Evolutionary conservation across 768 basidiomycete species (phyloP).

Genomic region (Pleurotus ostreatus): DNA sequence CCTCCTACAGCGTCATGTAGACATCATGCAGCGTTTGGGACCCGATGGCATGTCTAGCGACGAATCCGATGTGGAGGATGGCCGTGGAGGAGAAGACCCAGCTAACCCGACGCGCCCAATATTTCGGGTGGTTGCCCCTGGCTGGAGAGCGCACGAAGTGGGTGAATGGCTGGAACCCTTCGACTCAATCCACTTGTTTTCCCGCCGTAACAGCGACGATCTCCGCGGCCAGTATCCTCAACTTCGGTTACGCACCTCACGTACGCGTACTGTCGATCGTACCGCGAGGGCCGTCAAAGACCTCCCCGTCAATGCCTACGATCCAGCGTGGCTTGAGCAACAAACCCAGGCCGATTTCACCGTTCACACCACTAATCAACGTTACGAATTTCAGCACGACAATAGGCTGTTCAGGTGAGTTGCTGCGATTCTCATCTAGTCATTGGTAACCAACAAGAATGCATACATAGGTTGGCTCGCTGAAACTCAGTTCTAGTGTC

Average conservation of each 20-base stretch:
- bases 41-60: no score
- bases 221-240: constrained; percentile 5
- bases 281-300: constrained; percentile 8
- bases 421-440: no score
- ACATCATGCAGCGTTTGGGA: no score
- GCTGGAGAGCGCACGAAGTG: constrained; percentile 14
- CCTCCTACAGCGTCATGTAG: no score
- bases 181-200: constrained; percentile 13
- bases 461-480: no score
- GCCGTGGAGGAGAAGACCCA: not conserved
- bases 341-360: not conserved
- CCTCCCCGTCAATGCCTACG: constrained; percentile 16
- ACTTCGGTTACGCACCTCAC: constrained; percentile 4
- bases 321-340: constrained; percentile 10
- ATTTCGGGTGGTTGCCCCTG: constrained; percentile 11
- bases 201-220: constrained; percentile 3
- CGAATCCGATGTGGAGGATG: not conserved
- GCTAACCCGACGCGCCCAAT: not conserved
- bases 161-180: constrained; percentile 16
- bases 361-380: not conserved
- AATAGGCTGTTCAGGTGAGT: not conserved
- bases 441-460: no score
- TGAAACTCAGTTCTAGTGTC: no score
- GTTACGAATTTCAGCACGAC: not conserved
- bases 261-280: no score